Evolutionary conservation across 208 protist genomes (phyloP).

Genomic region (Porcisia deanei): DNA sequence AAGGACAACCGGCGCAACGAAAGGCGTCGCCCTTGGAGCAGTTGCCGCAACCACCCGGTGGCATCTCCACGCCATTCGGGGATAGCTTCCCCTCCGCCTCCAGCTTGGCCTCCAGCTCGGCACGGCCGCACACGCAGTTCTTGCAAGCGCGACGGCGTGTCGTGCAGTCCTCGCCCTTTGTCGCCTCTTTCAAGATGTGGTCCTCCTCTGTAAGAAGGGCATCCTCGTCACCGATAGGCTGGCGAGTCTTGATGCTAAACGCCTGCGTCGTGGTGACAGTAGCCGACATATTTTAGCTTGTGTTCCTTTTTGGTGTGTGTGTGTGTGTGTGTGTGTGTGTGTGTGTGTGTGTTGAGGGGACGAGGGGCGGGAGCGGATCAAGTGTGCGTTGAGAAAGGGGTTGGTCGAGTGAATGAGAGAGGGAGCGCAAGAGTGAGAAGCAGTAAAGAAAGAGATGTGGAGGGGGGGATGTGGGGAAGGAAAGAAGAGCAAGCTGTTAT

Average conservation of each 20-base stretch:
- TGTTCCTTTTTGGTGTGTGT: neutral
- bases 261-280: conserved; percentile 49
- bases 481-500: neutral
- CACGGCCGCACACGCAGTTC: conserved; percentile 87
- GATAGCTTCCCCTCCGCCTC: conserved; percentile 50
- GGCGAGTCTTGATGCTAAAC: conserved; percentile 77
- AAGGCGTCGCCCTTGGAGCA: conserved; percentile 91
- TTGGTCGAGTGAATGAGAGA: neutral
- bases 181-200: conserved; percentile 52
- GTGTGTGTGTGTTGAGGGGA: neutral
- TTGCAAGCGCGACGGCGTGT: conserved; percentile 84
- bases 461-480: neutral
- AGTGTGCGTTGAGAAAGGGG: neutral
- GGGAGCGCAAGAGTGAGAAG: neutral
- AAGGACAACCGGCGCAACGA: conserved; percentile 89
- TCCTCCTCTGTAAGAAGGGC: conserved; percentile 81
- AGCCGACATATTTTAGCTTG: conserved; percentile 5
- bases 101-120: conserved; percentile 62
- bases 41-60: conserved; percentile 84
- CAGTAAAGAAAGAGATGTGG: neutral
- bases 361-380: conserved; percentile 5
- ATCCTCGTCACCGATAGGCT: conserved; percentile 77
- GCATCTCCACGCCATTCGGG: conserved; percentile 45
- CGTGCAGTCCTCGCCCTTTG: conserved; percentile 75
- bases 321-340: conserved; percentile 5